A percentile compares a stretch with the other conserved stretches of the same genome.
phyloP scores from a whole-genome alignment of 1,284 basidiomycete genomes.

The Chalciporus sp. region DNA sequence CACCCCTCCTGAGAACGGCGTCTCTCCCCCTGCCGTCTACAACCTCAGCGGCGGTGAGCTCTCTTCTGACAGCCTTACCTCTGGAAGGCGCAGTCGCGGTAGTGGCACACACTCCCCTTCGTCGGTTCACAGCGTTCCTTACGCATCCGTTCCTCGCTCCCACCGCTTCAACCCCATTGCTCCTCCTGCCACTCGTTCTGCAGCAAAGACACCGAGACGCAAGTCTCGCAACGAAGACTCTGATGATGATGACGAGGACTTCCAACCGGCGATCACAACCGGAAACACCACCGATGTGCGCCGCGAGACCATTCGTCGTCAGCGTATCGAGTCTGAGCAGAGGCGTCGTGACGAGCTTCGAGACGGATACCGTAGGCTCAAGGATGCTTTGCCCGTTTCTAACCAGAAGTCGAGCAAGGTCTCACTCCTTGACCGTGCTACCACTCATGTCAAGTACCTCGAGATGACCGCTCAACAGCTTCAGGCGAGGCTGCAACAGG shows the following conservation, averaged over 20 bases:
- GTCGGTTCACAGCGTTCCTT: slow-evolving; percentile 47
- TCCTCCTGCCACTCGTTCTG: slow-evolving; percentile 47
- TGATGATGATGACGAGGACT: slow-evolving; percentile 64
- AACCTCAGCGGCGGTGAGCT: slow-evolving; percentile 68
- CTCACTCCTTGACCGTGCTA: slow-evolving; percentile 81
- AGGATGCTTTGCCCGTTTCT: slow-evolving; percentile 80
- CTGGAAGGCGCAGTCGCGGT: slow-evolving; percentile 66
- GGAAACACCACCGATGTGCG: slow-evolving; percentile 55
- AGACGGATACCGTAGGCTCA: slow-evolving; percentile 83
- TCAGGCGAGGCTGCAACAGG: slow-evolving; percentile 71
- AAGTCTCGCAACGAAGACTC: slow-evolving; percentile 64
- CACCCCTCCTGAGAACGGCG: slow-evolving; percentile 65
- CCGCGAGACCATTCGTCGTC: slow-evolving; percentile 81
- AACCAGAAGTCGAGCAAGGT: slow-evolving; percentile 91
- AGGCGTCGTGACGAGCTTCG: slow-evolving; percentile 84
- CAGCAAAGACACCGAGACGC: slow-evolving; percentile 52
- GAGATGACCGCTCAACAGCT: slow-evolving; percentile 73
- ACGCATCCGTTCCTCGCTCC: slow-evolving; percentile 66
- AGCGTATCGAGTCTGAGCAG: slow-evolving; percentile 87
- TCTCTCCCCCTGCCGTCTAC: slow-evolving; percentile 72
- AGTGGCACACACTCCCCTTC: slow-evolving; percentile 65
- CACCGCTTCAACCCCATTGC: slow-evolving; percentile 76
- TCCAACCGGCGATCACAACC: slow-evolving; percentile 51
- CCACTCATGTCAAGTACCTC: slow-evolving; percentile 78
- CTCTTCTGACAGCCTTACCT: slow-evolving; percentile 66